A percentile compares a stretch with the other conserved stretches of the same genome.
These are phyloP conservation scores for Cryptococcus maquisensis DNA, from an alignment of 1,284 basidiomycete species.

Conservation along the genomic window DNA sequence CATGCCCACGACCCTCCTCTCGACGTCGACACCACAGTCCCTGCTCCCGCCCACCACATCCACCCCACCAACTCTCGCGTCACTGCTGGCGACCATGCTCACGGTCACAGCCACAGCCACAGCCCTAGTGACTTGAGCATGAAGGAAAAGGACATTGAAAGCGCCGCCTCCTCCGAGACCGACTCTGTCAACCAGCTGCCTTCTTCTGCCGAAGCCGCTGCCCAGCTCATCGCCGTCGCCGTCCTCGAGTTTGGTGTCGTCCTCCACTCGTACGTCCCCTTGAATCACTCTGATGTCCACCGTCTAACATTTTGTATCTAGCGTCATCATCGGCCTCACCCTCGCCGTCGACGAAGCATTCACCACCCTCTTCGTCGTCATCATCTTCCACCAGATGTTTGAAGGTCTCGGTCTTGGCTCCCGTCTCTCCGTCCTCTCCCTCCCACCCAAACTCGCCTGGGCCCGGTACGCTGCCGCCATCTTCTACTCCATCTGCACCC, in stretches of 20 bases:
- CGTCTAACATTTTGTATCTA: background rate
- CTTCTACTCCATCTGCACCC: conserved; percentile 72
- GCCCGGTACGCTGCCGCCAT: conserved; percentile 63
- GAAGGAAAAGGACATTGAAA: conserved; percentile 15
- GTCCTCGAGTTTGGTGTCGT: conserved; percentile 74
- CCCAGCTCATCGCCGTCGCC: conserved; percentile 67
- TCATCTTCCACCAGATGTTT: conserved; percentile 69
- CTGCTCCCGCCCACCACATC: conserved; percentile 20
- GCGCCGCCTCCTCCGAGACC: conserved; percentile 9
- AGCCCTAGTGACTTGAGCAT: conserved; percentile 1
- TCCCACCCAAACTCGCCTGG: conserved; percentile 60
- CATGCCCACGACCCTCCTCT: conserved; percentile 60
- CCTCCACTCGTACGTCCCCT: conserved; percentile 61
- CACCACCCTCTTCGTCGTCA: conserved; percentile 78
- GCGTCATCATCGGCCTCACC: conserved; percentile 84
- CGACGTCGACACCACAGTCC: conserved; percentile 27
- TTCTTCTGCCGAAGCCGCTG: conserved; percentile 45
- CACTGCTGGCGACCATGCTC: conserved; percentile 3
- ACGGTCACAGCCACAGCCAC: background rate
- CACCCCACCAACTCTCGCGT: conserved; percentile 19
- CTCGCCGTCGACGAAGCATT: conserved; percentile 80
- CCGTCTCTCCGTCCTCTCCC: conserved; percentile 63
- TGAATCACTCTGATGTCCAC: background rate
- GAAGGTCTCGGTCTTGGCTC: conserved; percentile 74
- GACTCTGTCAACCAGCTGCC: conserved; percentile 20